Conservation (phyloP, 768 basidiomycete species). For the Suillus subaureus region DNA sequence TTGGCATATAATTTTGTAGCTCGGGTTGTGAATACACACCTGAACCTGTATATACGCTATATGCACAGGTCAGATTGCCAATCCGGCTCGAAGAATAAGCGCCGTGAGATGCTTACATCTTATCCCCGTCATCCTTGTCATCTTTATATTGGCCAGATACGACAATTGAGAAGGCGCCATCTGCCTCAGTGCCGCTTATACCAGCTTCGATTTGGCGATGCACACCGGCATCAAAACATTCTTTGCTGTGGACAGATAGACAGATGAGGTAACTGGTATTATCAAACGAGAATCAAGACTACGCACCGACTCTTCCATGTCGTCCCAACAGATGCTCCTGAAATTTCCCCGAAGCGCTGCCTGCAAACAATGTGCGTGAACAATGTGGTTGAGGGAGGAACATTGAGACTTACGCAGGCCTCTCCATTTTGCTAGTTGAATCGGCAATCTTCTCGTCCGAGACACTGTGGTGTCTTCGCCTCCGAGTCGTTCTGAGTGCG, state of each 20-base stretch:
- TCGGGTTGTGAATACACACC: conserved; percentile 1
- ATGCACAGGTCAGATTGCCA: conserved; percentile 5
- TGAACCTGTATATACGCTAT: conserved; percentile 30
- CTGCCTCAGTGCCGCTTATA: conserved; percentile 20
- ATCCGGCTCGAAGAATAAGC: conserved; percentile 17
- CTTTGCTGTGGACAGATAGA: not conserved
- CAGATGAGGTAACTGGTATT: not conserved
- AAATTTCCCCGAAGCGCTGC: conserved; percentile 28
- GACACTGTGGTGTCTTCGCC: not conserved
- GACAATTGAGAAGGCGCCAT: conserved; percentile 22
- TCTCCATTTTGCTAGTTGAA: not conserved
- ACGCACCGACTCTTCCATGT: conserved; percentile 23
- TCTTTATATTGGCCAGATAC: conserved; percentile 25
- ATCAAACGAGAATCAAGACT: not conserved
- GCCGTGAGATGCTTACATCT: conserved; percentile 26
- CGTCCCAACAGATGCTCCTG: conserved; percentile 23
- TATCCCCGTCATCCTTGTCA: conserved; percentile 26
- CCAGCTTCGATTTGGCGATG: conserved; percentile 18
- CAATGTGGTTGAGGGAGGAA: not conserved
- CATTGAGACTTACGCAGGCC: conserved; percentile 3
- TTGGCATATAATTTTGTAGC: not conserved
- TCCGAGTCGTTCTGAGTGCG: not conserved
- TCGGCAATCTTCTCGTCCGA: conserved; percentile 1
- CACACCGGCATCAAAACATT: conserved; percentile 21
- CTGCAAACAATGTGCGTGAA: conserved; percentile 11